Percentiles rank a stretch among this genome's conserved stretches.
These are phyloP conservation scores for Fusarium sacchari DNA, from an alignment of 2,329 filamentous ascomycete species.

Conservation along the genomic window DNA sequence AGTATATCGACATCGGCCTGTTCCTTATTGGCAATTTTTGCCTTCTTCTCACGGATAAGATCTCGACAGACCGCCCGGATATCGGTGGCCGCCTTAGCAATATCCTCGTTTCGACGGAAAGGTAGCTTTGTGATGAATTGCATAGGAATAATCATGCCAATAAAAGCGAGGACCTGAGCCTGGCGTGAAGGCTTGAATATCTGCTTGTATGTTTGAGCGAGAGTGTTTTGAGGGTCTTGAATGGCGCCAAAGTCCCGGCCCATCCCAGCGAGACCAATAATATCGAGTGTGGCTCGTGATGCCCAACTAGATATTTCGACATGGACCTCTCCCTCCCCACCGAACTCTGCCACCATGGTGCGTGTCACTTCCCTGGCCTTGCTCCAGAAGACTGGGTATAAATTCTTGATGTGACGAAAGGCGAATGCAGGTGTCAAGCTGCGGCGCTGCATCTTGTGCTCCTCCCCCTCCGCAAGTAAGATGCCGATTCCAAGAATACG, in stretches of 20 bases:
- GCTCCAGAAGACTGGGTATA: constrained; percentile 86
- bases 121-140: constrained; percentile 73
- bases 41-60: constrained; percentile 77
- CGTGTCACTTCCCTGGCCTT: constrained; percentile 76
- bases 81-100: constrained; percentile 63
- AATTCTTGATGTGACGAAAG: constrained; percentile 85
- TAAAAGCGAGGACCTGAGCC: constrained; percentile 65
- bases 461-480: constrained; percentile 87
- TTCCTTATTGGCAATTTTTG: constrained; percentile 58
- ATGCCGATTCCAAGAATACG: constrained; percentile 76
- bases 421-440: constrained; percentile 84
- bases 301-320: constrained; percentile 71
- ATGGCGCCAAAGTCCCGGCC: constrained; percentile 77
- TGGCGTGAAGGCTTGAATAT: constrained; percentile 64
- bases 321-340: constrained; percentile 50
- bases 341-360: constrained; percentile 61
- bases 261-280: constrained; percentile 78
- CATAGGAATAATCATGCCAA: constrained; percentile 70
- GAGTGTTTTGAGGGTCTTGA: constrained; percentile 65
- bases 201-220: constrained; percentile 66
- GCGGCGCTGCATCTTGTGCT: constrained; percentile 84
- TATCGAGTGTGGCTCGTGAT: constrained; percentile 76
- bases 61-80: constrained; percentile 74
- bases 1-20: constrained; percentile 76
- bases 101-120: constrained; percentile 73